Evolutionary conservation across 768 basidiomycete species (phyloP), one percentile per base, ranked within the genome.

Genomic region (Gautieria morchelliformis): DNA sequence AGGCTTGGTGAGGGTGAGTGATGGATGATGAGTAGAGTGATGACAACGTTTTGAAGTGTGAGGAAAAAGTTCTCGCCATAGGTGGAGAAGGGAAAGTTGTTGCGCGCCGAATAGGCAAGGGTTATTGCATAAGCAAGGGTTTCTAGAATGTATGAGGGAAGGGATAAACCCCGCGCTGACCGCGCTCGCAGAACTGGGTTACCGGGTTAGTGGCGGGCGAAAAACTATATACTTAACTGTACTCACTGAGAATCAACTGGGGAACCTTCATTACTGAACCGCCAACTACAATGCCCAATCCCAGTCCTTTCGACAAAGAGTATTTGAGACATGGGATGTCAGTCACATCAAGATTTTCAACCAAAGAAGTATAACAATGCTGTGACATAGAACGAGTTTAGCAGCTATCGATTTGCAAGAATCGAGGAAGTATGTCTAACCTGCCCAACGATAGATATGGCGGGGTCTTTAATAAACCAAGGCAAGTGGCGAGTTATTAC

Each of bases 1-100:
- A 45, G n/a, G 30, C 46, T 40, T 10, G 32, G 45, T 19, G 46
- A 47, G 24, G 61, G 62, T 8, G 47, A 30, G 65, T 87, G 85
- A 68, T 74, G 73, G 51, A 93, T 78, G 70, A 95, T 95, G 63
- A 94, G 82, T 65, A 93, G 77, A 15, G 91, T 92, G 68, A 97
- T 92, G 72, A 89, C 60, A 63, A 86, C 75, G 74, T 95, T 93
- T 71, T 95, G 93, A 58, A 93, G 65, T 32, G 90, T 84, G 50
- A 98, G 79, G 81, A 97, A 97, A 57, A 93, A 68, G 75, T 95
- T 97, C 71, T 99, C 96, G 65, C 96, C 96, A 59, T 97, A 99
- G 0, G 96, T 97, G 19, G 90, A 92, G 76, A 97, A 96, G 0
- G 96, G 93, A 71, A 94, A 97, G 22, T 75, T 69, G 65, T 91